A percentile compares a stretch with the other conserved stretches of the same genome.
Evolutionary conservation across 805 yeast species (phyloP).

Genomic region (Candida adriatica): DNA sequence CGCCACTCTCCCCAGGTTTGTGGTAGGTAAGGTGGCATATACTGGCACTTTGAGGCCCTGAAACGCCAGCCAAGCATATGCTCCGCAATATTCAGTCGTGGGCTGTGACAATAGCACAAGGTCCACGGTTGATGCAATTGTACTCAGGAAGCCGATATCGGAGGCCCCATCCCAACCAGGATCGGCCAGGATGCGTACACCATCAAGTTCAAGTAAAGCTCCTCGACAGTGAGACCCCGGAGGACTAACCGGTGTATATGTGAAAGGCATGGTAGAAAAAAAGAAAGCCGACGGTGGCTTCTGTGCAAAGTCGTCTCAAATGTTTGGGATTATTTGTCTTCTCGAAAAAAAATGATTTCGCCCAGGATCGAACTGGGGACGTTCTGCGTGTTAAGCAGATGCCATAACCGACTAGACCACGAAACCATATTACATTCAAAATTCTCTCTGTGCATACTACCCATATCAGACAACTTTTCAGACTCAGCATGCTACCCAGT

Average conservation of each 20-base stretch:
- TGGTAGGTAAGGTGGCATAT: conserved; percentile 85
- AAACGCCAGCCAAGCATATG: conserved; percentile 62
- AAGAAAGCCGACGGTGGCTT: too few relatives aligned
- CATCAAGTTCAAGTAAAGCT: conserved; percentile 50
- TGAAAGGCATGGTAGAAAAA: conserved; percentile 22
- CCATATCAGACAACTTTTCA: too few relatives aligned
- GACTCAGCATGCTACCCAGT: too few relatives aligned
- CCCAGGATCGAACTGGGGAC: conserved; percentile 99
- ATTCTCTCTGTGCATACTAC: too few relatives aligned
- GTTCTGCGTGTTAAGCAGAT: conserved; percentile 99
- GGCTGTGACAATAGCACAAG: conserved; percentile 82
- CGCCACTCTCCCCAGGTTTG: conserved; percentile 77
- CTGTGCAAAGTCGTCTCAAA: too few relatives aligned
- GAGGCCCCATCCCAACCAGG: conserved; percentile 66
- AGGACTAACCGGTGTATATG: conserved; percentile 23
- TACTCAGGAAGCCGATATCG: conserved; percentile 35
- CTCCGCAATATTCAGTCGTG: conserved; percentile 72
- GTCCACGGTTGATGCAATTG: conserved; percentile 45
- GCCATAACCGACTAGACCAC: conserved; percentile 99
- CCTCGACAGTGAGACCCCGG: conserved; percentile 27
- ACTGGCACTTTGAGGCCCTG: conserved; percentile 61
- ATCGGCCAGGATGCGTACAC: conserved; percentile 54
- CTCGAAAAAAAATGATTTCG: conserved; percentile 57
- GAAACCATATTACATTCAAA: conserved; percentile 49
- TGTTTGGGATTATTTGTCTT: too few relatives aligned